Conservation (phyloP, 1,139 yeast species). For the Hemisphaericaspora xylofermentans region DNA sequence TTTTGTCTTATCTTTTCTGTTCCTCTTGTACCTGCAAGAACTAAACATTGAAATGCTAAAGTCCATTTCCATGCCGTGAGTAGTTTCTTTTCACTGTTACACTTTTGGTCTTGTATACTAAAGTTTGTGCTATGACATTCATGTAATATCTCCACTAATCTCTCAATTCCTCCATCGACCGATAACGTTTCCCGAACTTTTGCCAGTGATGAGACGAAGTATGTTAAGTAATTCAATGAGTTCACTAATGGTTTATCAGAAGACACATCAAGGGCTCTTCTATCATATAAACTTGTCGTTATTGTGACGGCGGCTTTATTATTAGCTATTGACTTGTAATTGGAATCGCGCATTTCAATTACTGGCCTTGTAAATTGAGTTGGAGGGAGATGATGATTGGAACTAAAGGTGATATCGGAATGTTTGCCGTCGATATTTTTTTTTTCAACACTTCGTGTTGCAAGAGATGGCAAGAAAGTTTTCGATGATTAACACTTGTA, state of each 20-base stretch:
- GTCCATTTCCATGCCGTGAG: slow-evolving; percentile 96
- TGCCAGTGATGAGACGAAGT: slow-evolving; percentile 79
- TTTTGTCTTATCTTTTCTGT: slow-evolving; percentile 81
- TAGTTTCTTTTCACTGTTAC: slow-evolving; percentile 49
- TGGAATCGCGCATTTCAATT: slow-evolving; percentile 77
- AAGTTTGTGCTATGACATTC: slow-evolving; percentile 59
- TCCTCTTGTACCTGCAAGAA: slow-evolving; percentile 89
- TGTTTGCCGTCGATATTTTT: background rate
- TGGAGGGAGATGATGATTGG: too few relatives aligned
- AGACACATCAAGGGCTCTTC: slow-evolving; percentile 90
- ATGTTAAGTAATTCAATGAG: slow-evolving; percentile 86
- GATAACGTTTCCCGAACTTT: slow-evolving; percentile 89
- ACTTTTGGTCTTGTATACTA: slow-evolving; percentile 36
- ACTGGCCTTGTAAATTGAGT: too few relatives aligned
- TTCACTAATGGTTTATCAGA: slow-evolving; percentile 88
- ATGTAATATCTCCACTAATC: slow-evolving; percentile 80
- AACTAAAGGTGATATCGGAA: background rate
- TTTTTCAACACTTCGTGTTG: too few relatives aligned
- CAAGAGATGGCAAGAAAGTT: too few relatives aligned
- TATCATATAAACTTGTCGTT: slow-evolving; percentile 82
- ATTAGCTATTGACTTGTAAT: slow-evolving; percentile 71
- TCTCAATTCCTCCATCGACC: slow-evolving; percentile 87
- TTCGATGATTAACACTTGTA: too few relatives aligned
- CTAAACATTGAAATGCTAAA: slow-evolving; percentile 86
- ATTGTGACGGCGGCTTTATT: slow-evolving; percentile 91